Evolutionary conservation across 768 basidiomycete species (phyloP).

Genomic region (Hortiboletus campestris): DNA sequence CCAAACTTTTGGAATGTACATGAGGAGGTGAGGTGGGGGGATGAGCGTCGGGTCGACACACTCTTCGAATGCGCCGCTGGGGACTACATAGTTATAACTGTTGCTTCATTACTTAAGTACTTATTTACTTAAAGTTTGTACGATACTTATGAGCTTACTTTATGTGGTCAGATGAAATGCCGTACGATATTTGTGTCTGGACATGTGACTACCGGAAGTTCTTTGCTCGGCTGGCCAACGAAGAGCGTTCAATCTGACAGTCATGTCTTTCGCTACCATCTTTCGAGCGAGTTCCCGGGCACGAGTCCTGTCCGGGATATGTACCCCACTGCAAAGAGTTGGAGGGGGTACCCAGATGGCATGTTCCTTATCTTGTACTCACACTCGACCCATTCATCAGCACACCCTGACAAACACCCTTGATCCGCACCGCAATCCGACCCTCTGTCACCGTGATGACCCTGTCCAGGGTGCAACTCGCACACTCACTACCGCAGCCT

Average conservation of each 20-base stretch:
- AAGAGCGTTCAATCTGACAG: not conserved
- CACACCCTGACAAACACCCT: not conserved
- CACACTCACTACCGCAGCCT: not conserved
- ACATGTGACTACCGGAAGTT: not conserved
- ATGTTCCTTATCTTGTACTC: not conserved
- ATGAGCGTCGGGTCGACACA: not conserved
- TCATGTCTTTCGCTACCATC: conserved; percentile 2
- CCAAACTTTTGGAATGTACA: conserved; percentile 9
- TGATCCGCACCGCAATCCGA: not conserved
- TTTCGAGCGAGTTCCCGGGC: not conserved
- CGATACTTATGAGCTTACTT: no score
- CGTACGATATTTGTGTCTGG: not conserved
- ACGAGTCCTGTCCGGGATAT: not conserved
- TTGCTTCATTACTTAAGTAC: no score
- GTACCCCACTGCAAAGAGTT: not conserved
- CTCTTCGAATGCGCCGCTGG: no score
- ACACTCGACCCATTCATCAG: not conserved
- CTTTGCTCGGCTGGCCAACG: no score
- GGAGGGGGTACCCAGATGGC: not conserved
- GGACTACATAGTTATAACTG: no score
- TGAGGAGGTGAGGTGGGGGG: not conserved
- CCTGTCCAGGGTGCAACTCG: conserved; percentile 1
- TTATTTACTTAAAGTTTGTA: no score
- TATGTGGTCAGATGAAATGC: no score
- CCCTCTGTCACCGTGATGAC: not conserved